Percentiles rank a stretch among this genome's conserved stretches.
phyloP scores from a whole-genome alignment of 805 yeast species.

The Candida rishiriensis region DNA sequence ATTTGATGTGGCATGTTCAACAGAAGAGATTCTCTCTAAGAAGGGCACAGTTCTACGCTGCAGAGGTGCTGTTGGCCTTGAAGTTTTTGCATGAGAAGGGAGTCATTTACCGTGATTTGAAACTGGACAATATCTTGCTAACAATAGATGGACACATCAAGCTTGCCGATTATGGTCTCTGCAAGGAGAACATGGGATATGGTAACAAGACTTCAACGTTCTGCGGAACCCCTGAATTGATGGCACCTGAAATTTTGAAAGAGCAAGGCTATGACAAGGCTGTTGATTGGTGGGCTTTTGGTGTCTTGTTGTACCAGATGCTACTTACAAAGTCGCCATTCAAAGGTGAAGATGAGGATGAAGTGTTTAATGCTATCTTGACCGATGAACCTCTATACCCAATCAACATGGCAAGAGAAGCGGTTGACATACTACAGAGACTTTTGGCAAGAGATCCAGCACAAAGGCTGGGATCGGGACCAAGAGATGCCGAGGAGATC shows the following conservation, averaged over 20 bases:
- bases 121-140: slow-evolving; percentile 87
- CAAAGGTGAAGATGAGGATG: slow-evolving; percentile 85
- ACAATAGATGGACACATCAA: slow-evolving; percentile 92
- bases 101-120: slow-evolving; percentile 92
- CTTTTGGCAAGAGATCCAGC: slow-evolving; percentile 85
- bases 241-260: slow-evolving; percentile 97
- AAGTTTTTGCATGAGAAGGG: slow-evolving; percentile 95
- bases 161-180: slow-evolving; percentile 94
- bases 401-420: slow-evolving; percentile 94
- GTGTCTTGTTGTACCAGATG: slow-evolving; percentile 95
- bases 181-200: slow-evolving; percentile 70
- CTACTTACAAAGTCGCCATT: slow-evolving; percentile 93
- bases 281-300: slow-evolving; percentile 99
- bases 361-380: slow-evolving; percentile 91
- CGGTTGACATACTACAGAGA: slow-evolving; percentile 90
- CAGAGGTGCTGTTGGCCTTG: slow-evolving; percentile 88
- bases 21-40: slow-evolving; percentile 82
- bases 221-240: slow-evolving; percentile 98
- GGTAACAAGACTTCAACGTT: slow-evolving; percentile 87
- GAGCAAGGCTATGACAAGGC: slow-evolving; percentile 91
- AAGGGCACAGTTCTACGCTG: slow-evolving; percentile 96
- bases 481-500: slow-evolving; percentile 85
- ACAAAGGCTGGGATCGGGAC: slow-evolving; percentile 80
- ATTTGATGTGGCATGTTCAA: slow-evolving; percentile 98
- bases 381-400: slow-evolving; percentile 97